Evolutionary conservation across 345 rosid genomes (phyloP).

Genomic region (Melaleuca quinquenervia): DNA sequence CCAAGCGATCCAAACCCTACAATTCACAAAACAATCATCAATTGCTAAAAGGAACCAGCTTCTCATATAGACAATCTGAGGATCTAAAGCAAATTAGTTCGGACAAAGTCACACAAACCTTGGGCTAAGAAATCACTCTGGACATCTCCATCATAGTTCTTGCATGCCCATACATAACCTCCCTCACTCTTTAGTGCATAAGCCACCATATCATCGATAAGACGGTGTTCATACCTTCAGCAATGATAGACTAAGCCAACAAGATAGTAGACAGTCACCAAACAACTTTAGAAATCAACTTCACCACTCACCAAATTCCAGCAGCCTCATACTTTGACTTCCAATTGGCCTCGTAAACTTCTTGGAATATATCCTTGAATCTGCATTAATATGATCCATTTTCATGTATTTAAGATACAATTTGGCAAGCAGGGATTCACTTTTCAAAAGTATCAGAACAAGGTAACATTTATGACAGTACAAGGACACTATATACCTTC

Average conservation of each 20-base stretch:
- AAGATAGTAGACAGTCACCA: neutral
- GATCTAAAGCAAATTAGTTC: neutral
- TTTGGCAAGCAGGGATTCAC: neutral
- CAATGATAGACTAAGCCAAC: neutral
- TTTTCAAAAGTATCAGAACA: neutral
- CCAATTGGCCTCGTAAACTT: conserved; percentile 91
- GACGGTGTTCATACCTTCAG: conserved; percentile 96
- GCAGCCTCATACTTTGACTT: conserved; percentile 89
- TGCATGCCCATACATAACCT: conserved; percentile 99
- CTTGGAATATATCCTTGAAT: conserved; percentile 97
- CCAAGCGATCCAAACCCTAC: conserved; percentile 98
- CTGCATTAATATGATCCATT: conserved; percentile 20
- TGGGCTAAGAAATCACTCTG: conserved; percentile 98
- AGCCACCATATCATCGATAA: conserved; percentile 99
- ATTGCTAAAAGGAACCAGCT: neutral
- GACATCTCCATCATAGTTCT: conserved; percentile 99
- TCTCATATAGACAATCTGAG: neutral
- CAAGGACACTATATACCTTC: conserved; percentile 46
- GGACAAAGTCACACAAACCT: conserved; percentile 32
- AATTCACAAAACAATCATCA: conserved; percentile 3
- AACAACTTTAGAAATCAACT: neutral
- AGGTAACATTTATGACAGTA: neutral
- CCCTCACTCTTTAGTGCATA: conserved; percentile 96
- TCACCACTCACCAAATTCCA: conserved; percentile 66
- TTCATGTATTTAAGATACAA: neutral